Base-by-base conservation (phyloP, 1,284 basidiomycete genomes). In the Moesziomyces sp. region DNA sequence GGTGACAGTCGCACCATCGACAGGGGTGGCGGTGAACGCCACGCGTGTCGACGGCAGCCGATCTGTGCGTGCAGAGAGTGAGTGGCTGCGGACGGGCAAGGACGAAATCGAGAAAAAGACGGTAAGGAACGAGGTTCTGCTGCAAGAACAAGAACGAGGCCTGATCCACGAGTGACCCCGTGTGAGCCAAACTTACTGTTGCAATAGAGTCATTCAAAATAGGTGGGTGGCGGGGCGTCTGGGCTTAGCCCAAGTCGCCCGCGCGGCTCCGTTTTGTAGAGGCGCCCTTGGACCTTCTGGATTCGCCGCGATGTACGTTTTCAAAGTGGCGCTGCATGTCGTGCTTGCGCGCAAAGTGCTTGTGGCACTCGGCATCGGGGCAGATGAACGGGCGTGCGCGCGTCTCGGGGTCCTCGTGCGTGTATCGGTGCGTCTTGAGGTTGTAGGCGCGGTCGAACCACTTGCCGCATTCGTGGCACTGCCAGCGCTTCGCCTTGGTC, bases 381-480 rank as follows among this genome's bases (percentile, higher is more conserved):
- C 78, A 80, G 58, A 59, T 19, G 50, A 67, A 80, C n/a, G 71
- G 74, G 19, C 72, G 64, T 5, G 69, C 74, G 24, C 78, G 76
- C 14, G 60, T 59, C 43, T 73, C 65, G 45, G 69, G 65, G 35
- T 65, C 44, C 42, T 76, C 57, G 64, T 80, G 78, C 19, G 77
- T 80, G 51, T 57, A 61, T 16, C 52, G 51, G 52, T 80, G 78
- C 35, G 78, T 80, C 60, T 72, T 74, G 72, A 79, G 64, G 62
- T 80, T 80, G 77, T 71, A 80, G 10, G 71, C 71, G 46, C 78
- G 78, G 46, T 80, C 75, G 48, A 80, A 80, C 24, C 23, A 50
- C 67, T 80, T 80, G 57, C 68, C 52, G 49, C 78, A 80, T 14
- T 68, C 65, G 30, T 52, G 10, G 63, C 78, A 80, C 50, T 67